Percentiles rank a stretch among this genome's conserved stretches.
Evolutionary conservation across 371 early-diverging fungal genomes (phyloP).

Genomic region (Zychaea mexicana): DNA sequence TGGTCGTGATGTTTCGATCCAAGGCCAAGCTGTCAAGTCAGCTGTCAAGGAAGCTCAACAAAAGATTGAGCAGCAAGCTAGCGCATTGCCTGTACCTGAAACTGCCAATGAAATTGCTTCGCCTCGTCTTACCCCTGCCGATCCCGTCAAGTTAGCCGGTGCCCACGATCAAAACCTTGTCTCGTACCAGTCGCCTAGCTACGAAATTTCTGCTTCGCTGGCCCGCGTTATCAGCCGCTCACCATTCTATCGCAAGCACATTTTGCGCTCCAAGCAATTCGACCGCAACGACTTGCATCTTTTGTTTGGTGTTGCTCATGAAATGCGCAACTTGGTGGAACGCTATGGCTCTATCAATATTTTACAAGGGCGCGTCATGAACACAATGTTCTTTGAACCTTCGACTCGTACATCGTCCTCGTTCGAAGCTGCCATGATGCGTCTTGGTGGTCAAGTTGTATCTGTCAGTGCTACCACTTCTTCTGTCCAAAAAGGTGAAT

Average conservation of each 20-base stretch:
- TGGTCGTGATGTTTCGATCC: conserved; percentile 59
- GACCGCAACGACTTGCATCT: conserved; percentile 89
- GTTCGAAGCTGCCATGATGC: conserved; percentile 93
- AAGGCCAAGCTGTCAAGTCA: conserved; percentile 41
- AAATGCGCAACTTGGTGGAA: conserved; percentile 94
- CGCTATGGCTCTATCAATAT: conserved; percentile 83
- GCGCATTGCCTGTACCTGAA: conserved; percentile 13
- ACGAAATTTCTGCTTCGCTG: conserved; percentile 68
- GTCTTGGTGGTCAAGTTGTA: conserved; percentile 92
- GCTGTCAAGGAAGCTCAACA: conserved; percentile 13
- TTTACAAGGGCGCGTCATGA: conserved; percentile 89
- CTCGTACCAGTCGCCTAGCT: conserved; percentile 30
- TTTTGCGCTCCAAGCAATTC: conserved; percentile 89
- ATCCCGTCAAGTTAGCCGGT: conserved; percentile 39
- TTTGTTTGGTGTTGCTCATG: conserved; percentile 95
- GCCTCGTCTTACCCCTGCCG: conserved; percentile 18
- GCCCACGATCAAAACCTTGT: conserved; percentile 39
- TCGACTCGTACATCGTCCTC: conserved; percentile 93
- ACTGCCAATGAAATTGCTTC: conserved; percentile 14
- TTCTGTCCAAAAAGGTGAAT: conserved; percentile 95
- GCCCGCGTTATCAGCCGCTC: conserved; percentile 70
- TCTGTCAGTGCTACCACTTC: conserved; percentile 80
- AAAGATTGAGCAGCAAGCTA: conserved; percentile 6
- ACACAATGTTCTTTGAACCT: conserved; percentile 96
- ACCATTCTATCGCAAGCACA: conserved; percentile 92